Percentiles rank a stretch among this genome's conserved stretches.
These are phyloP conservation scores for Trichoderma virens DNA, from an alignment of 495 filamentous ascomycete genomes.

Conservation along the genomic window DNA sequence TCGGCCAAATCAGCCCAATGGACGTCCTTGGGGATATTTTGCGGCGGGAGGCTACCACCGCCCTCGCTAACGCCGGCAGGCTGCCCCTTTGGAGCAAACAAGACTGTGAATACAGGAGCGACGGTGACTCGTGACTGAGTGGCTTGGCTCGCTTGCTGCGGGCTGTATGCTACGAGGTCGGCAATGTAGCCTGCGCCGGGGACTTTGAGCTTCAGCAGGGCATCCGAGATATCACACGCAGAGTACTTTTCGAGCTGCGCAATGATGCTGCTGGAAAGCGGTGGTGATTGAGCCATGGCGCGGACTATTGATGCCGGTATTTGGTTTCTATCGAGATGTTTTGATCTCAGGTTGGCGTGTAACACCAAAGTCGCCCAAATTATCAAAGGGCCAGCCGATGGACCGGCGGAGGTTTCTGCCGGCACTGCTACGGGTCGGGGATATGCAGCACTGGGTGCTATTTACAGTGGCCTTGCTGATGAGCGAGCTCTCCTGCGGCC, in stretches of 20 bases:
- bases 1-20: slow-evolving; percentile 55
- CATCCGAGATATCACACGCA: slow-evolving; percentile 52
- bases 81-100: slow-evolving; percentile 47
- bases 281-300: not conserved
- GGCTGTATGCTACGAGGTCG: slow-evolving; percentile 38
- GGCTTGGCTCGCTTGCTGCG: not conserved
- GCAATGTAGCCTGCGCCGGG: slow-evolving; percentile 52
- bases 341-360: not conserved
- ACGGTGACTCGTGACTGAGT: slow-evolving; percentile 21
- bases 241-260: slow-evolving; percentile 14
- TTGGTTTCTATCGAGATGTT: not conserved
- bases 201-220: slow-evolving; percentile 52
- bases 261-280: slow-evolving; percentile 6
- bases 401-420: not conserved
- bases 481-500: not conserved
- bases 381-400: no score
- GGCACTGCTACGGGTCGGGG: not conserved
- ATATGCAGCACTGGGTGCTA: not conserved
- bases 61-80: not conserved
- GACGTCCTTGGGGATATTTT: slow-evolving; percentile 35
- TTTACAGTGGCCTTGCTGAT: not conserved
- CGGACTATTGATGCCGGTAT: not conserved
- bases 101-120: slow-evolving; percentile 55
- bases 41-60: slow-evolving; percentile 8
- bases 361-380: not conserved